Conservation (phyloP, 2,329 filamentous ascomycete genomes). For the Claviceps maximensis region DNA sequence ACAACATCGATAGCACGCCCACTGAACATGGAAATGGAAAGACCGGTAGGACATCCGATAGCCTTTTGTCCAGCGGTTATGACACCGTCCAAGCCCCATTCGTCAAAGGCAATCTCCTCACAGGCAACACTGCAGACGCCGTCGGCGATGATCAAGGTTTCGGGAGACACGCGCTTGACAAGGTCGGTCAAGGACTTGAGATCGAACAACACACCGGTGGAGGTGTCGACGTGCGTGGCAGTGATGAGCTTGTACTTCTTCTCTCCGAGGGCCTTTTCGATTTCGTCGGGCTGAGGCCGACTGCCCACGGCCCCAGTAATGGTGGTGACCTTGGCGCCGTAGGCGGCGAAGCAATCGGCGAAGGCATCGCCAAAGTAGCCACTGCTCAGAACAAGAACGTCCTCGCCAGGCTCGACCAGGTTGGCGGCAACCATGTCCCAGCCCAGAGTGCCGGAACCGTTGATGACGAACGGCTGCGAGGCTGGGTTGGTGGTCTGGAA, state of each 20-base stretch:
- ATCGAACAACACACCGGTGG: constrained; percentile 88
- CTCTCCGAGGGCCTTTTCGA: constrained; percentile 77
- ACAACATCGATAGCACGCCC: constrained; percentile 72
- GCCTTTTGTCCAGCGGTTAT: constrained; percentile 94
- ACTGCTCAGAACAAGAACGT: constrained; percentile 84
- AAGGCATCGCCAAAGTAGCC: constrained; percentile 97
- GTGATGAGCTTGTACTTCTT: constrained; percentile 92
- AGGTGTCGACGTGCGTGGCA: constrained; percentile 94
- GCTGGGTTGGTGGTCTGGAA: constrained; percentile 78
- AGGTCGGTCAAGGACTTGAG: constrained; percentile 72
- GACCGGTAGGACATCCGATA: constrained; percentile 85
- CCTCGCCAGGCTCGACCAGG: constrained; percentile 75
- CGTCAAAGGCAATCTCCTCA: constrained; percentile 92
- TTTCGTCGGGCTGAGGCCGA: constrained; percentile 71
- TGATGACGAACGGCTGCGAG: constrained; percentile 85
- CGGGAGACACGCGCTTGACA: constrained; percentile 74
- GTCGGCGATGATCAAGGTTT: constrained; percentile 85
- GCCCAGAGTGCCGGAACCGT: constrained; percentile 86
- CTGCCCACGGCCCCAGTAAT: constrained; percentile 81
- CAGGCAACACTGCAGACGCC: constrained; percentile 94
- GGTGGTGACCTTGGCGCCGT: constrained; percentile 82
- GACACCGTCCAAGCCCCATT: constrained; percentile 85
- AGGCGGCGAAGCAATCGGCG: constrained; percentile 79
- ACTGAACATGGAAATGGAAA: constrained; percentile 91
- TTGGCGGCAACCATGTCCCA: constrained; percentile 97